A percentile compares a stretch with the other conserved stretches of the same genome.
Conservation (phyloP, 345 rosid genomes). For the Citrus medica region DNA sequence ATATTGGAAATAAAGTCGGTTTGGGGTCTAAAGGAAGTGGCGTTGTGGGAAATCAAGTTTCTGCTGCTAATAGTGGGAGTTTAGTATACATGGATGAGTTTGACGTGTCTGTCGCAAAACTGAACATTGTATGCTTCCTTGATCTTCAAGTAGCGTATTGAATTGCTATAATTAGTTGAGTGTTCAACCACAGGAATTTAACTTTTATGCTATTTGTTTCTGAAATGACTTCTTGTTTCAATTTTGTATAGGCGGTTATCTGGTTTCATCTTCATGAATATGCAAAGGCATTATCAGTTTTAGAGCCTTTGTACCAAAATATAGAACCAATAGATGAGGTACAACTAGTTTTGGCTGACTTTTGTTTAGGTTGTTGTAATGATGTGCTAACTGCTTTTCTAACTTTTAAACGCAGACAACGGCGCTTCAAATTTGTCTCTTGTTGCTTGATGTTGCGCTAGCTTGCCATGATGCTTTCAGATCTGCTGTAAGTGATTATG, state of each 20-base stretch:
- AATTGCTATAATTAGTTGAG: conserved; percentile 1
- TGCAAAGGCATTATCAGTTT: conserved; percentile 66
- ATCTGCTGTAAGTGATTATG: conserved; percentile 65
- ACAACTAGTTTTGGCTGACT: conserved; percentile 10
- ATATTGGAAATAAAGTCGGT: conserved; percentile 37
- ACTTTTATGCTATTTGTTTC: conserved; percentile 3
- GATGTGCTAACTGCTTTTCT: conserved; percentile 17
- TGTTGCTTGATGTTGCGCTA: conserved; percentile 79
- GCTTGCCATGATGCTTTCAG: conserved; percentile 81
- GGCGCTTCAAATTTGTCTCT: conserved; percentile 82
- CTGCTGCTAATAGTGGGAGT: conserved; percentile 33
- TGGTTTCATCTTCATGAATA: conserved; percentile 94
- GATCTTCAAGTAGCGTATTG: background rate
- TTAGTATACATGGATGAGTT: conserved; percentile 62
- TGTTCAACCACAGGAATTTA: background rate
- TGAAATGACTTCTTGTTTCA: conserved; percentile 17
- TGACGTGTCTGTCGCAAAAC: conserved; percentile 64
- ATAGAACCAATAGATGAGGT: conserved; percentile 92
- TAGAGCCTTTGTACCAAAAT: conserved; percentile 73
- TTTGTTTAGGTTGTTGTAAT: background rate
- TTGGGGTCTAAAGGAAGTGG: conserved; percentile 57
- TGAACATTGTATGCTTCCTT: conserved; percentile 66
- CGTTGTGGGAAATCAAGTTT: conserved; percentile 26
- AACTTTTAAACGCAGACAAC: conserved; percentile 51
- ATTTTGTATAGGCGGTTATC: conserved; percentile 61